Base-by-base conservation (phyloP, 768 basidiomycete genomes). In the Tulasnella sp. region DNA sequence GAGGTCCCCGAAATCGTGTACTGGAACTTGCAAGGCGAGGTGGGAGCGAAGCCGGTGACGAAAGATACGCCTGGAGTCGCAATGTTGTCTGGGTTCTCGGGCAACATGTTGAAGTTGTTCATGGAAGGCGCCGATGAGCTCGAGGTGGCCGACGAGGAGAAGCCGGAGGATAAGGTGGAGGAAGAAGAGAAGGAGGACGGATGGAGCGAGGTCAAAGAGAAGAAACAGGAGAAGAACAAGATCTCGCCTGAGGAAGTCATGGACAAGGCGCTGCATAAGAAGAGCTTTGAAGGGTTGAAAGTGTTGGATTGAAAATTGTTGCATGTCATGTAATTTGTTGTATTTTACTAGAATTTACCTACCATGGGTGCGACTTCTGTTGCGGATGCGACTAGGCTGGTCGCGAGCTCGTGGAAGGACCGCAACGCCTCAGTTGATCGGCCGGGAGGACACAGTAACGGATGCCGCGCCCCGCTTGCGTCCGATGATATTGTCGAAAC, bases 1-100 rank as follows among this genome's bases (percentile, higher is more conserved):
- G 89, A 92, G 80, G 84, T 93, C 38, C 93, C 92, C 24, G 87
- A 93, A 85, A 87, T 94, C 75, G 91, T 94, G 46, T 94, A 89
- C 83, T 93, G 93, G 93, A 87, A 93, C 83, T 84, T 93, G 0
- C 79, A 83, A 78, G 76, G 71, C 19, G 78, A 79, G 27, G 80
- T 81, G 40, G 62, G 80, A 36, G 87, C 88, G 71, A 85, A 85
- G 12, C 91, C 92, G 68, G 90, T 90, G 38, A 85, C 85, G 73
- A 87, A 86, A n/a, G 88, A 90, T 42, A 85, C 85, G 83, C 86
- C 88, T 83, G 92, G 92, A 0, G 92, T 92, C 44, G 91, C 91
- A 72, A 84, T 93, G 83, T 85, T 93, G 86, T 92, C 88, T 82
- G 93, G 93, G 74, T 93, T 91, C 83, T 92, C 91, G 77, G 88